Conservation (phyloP, 257 asterid genomes). For the Nicotiana obtusifolia region DNA sequence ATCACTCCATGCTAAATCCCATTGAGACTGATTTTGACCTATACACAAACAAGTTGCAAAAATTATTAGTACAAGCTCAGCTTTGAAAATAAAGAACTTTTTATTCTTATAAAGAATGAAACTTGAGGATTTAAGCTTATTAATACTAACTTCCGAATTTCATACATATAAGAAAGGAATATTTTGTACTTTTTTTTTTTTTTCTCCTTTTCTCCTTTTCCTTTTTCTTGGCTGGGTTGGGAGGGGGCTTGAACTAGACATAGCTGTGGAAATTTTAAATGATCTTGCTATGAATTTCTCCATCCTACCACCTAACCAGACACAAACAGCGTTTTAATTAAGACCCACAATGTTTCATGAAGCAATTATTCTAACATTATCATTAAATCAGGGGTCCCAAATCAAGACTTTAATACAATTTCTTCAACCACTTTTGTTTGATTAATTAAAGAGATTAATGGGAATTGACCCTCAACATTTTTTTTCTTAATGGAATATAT, state of each 20-base stretch:
- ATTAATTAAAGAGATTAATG: background rate
- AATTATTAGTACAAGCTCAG: too few species aligned
- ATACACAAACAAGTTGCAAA: too few species aligned
- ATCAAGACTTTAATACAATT: background rate
- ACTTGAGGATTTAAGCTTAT: too few species aligned
- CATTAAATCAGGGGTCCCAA: background rate
- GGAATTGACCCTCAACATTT: background rate
- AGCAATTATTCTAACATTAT: background rate
- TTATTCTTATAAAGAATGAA: too few species aligned
- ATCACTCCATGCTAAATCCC: too few species aligned
- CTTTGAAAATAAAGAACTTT: too few species aligned
- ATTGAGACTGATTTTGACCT: too few species aligned
- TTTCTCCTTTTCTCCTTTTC: too few species aligned
- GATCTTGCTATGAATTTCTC: background rate
- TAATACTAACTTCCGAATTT: too few species aligned
- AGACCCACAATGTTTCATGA: background rate
- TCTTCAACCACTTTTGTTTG: slow-evolving; percentile 2
- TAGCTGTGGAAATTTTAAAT: background rate
- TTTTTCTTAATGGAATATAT: background rate
- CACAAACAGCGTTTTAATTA: background rate
- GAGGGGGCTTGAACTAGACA: background rate
- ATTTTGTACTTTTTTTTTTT: too few species aligned
- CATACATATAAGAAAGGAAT: too few species aligned
- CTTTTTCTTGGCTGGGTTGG: too few species aligned
- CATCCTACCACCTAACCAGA: slow-evolving; percentile 2